These are phyloP conservation scores for Chenopodium berlandieri DNA, from an alignment of 148 eudicot species.

Conservation along the genomic window DNA sequence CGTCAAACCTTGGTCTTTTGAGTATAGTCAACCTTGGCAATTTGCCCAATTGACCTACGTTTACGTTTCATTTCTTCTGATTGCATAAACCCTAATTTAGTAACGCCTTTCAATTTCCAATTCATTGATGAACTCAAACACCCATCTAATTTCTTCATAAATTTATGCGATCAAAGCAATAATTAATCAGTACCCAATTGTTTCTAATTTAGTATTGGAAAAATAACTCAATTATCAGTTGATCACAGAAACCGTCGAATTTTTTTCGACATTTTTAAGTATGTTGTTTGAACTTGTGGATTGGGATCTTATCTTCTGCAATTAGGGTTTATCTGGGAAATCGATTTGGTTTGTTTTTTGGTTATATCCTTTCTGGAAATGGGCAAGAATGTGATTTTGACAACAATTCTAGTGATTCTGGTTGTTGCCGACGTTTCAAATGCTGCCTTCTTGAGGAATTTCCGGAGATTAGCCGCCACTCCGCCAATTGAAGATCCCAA, in stretches of 20 bases:
- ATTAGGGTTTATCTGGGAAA: slow-evolving; percentile 21
- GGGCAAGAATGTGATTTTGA: slow-evolving; percentile 37
- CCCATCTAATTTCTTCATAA: neutral
- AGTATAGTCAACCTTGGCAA: neutral
- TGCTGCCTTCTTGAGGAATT: slow-evolving; percentile 30
- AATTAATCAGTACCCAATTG: neutral
- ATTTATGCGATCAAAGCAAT: neutral
- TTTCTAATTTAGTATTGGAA: neutral
- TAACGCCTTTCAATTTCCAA: neutral
- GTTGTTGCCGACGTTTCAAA: slow-evolving; percentile 29
- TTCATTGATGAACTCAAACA: neutral
- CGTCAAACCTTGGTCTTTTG: neutral
- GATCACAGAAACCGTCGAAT: neutral
- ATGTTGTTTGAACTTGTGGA: slow-evolving; percentile 12
- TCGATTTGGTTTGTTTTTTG: neutral
- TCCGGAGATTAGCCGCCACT: slow-evolving; percentile 34
- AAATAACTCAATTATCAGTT: neutral
- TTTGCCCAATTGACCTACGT: neutral
- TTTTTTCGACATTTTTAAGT: neutral
- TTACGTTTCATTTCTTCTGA: neutral
- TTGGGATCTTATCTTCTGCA: slow-evolving; percentile 10
- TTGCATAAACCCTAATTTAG: neutral
- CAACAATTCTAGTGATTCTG: slow-evolving; percentile 29
- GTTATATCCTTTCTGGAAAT: slow-evolving; percentile 22
- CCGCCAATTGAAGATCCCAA: slow-evolving; percentile 21